These are phyloP conservation scores for Cochlearia excelsa DNA, from an alignment of 345 rosid species.

Conservation along the genomic window DNA sequence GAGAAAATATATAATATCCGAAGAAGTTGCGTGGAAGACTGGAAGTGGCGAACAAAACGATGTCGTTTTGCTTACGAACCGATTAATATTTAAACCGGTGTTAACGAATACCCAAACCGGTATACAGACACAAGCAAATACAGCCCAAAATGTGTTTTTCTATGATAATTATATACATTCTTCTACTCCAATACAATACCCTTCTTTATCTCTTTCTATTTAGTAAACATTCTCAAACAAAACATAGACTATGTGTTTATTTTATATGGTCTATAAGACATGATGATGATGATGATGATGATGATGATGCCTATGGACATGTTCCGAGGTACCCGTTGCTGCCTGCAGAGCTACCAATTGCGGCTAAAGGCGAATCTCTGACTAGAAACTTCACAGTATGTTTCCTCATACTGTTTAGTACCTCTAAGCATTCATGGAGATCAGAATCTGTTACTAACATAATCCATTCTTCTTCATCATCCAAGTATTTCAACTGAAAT, in stretches of 20 bases:
- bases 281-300: no score
- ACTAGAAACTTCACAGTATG: conserved; percentile 64
- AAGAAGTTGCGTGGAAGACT: not conserved
- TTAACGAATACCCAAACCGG: no score
- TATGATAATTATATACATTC: no score
- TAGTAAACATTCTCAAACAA: no score
- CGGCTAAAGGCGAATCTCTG: conserved; percentile 43
- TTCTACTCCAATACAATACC: no score
- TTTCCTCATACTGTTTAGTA: conserved; percentile 54
- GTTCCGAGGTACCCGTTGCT: conserved; percentile 54
- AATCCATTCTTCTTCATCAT: conserved; percentile 95
- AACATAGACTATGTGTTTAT: no score
- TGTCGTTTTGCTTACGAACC: not conserved
- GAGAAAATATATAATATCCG: not conserved
- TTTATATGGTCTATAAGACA: no score
- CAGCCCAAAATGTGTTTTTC: no score
- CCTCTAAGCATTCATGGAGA: conserved; percentile 78
- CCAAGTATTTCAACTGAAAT: conserved; percentile 80
- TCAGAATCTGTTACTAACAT: conserved; percentile 68
- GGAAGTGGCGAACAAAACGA: conserved; percentile 1
- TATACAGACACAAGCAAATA: no score
- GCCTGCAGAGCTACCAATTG: conserved; percentile 60
- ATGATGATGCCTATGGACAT: conserved; percentile 22
- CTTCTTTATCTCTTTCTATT: no score
- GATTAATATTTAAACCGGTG: not conserved